Evolutionary conservation across 805 yeast species (phyloP).

Genomic region (Kazachstania taianensis): DNA sequence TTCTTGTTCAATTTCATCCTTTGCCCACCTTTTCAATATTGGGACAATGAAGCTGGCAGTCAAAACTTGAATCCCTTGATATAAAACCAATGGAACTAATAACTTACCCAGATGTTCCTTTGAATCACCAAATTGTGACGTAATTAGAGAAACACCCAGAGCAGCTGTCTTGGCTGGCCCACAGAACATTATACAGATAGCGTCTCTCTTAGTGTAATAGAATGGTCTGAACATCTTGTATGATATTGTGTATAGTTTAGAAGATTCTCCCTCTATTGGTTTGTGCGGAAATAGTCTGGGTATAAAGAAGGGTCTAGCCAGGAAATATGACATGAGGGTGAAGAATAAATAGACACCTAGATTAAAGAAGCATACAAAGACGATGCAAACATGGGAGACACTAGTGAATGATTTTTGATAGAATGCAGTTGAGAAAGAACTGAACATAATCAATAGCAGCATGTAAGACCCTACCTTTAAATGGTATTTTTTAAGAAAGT

Average conservation of each 20-base stretch:
- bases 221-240: conserved; percentile 44
- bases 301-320: conserved; percentile 53
- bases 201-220: conserved; percentile 58
- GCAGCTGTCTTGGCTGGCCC: conserved; percentile 95
- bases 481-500: conserved; percentile 17
- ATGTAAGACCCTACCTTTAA: conserved; percentile 68
- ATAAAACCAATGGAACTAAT: conserved; percentile 73
- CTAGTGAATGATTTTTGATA: conserved; percentile 67
- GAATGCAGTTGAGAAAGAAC: conserved; percentile 80
- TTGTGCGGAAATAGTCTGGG: conserved; percentile 33
- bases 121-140: conserved; percentile 65
- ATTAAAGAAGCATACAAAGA: conserved; percentile 75
- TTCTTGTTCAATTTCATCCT: conserved; percentile 17
- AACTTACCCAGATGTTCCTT: conserved; percentile 57
- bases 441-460: conserved; percentile 67
- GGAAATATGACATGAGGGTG: conserved; percentile 49
- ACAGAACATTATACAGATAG: conserved; percentile 73
- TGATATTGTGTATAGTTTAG: conserved; percentile 36
- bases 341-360: conserved; percentile 70
- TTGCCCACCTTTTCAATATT: conserved; percentile 58
- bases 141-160: conserved; percentile 72
- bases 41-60: conserved; percentile 66
- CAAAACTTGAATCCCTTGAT: conserved; percentile 80
- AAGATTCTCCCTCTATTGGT: conserved; percentile 37
- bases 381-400: conserved; percentile 57